Evolutionary conservation across 768 basidiomycete species (phyloP), one percentile per base, ranked within the genome.

Genomic region (Leccinum aurantiacum): DNA sequence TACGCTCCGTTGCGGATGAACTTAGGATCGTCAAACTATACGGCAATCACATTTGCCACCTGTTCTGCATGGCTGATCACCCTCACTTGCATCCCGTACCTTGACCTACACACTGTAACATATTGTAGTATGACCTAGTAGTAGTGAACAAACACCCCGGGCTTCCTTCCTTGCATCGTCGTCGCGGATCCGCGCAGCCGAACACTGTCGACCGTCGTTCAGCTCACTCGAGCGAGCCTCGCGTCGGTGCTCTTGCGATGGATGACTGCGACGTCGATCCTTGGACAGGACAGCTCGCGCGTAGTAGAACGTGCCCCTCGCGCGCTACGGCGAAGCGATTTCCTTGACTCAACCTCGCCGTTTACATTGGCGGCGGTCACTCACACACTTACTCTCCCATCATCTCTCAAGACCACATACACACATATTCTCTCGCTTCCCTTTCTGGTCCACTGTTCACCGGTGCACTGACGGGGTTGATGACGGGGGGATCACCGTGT

Each of bases 231-330:
- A 64, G 67, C 63, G 62, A 66, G 52, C 60, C 57, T 52, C 54
- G 60, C 50, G 61, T 61, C 70, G 57, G 77, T 77, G 76, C 77
- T 86, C 84, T 80, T 87, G 86, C 86, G 86, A 87, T 87, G 85
- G 86, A 87, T 86, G 85, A 87, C 85, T 87, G 84, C 85, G 82
- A 80, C 79, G 79, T 76, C 76, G 84, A 79, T 83, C 76, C 78
- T 74, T 49, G 64, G 66, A 71, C 65, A 65, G 60, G 67, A 55
- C 53, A 4, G 69, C 69, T 65, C 44, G 19, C 19, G 44, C 19
- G 24, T 24, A 24, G 44, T 46, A 46, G 19, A 46, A 46, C 19
- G 58, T 46, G 48, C 52, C 55, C 41, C 60, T 56, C 56, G 68
- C 29, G 51, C 53, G 37, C 54, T 62, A 50, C 19, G 60, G 46